These are phyloP conservation scores for Sordariomycetes sp. DNA, from an alignment of 2,329 filamentous ascomycete genomes.

Conservation along the genomic window DNA sequence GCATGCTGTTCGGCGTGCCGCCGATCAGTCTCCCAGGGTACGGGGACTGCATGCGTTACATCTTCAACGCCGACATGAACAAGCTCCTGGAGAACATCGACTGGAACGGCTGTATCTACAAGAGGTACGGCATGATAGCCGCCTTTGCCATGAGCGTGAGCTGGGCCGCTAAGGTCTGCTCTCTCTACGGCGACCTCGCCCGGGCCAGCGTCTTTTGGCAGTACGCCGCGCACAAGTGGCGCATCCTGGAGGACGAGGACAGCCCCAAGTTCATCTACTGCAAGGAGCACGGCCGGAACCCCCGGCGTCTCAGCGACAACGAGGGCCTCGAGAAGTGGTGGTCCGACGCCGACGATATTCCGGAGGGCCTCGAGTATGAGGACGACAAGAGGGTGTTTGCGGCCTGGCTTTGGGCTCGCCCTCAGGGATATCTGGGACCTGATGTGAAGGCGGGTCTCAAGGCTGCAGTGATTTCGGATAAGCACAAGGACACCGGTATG, in stretches of 20 bases:
- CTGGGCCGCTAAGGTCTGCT: neutral
- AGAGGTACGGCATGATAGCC: neutral
- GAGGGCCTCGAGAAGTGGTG: neutral
- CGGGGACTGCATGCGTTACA: neutral
- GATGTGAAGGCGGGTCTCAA: neutral
- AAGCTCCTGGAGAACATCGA: neutral
- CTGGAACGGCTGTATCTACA: neutral
- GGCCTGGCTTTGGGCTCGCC: neutral
- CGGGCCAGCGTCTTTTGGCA: neutral
- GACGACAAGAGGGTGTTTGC: too few relatives aligned
- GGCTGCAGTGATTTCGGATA: neutral
- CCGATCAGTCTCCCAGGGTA: neutral
- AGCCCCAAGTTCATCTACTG: neutral
- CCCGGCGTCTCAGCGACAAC: neutral
- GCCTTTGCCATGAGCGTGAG: neutral
- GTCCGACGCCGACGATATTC: neutral
- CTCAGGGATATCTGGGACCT: neutral
- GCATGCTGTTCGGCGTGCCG: neutral
- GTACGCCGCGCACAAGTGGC: neutral
- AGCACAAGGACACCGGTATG: too few relatives aligned
- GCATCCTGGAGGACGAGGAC: neutral
- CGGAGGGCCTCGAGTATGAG: neutral
- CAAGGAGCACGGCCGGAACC: neutral
- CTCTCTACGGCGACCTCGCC: neutral
- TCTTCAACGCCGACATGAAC: neutral